These are phyloP conservation scores for Penicillium sp. DNA, from an alignment of 2,329 filamentous ascomycete genomes.

Conservation along the genomic window DNA sequence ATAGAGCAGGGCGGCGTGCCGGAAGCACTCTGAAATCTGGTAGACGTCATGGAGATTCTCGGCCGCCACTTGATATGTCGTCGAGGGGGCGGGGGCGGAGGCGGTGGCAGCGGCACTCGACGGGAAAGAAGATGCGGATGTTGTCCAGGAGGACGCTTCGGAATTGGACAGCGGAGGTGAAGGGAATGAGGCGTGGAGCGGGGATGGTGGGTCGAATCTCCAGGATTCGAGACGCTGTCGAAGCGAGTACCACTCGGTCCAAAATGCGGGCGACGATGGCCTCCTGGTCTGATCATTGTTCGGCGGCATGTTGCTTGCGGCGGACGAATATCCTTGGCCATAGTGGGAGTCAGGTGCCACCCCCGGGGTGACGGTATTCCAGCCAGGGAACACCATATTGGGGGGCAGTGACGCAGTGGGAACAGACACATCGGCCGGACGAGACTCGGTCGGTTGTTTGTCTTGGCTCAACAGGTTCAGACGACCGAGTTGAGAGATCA, in stretches of 20 bases:
- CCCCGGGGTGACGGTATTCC: constrained; percentile 13
- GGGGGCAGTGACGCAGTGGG: constrained; percentile 30
- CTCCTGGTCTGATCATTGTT: constrained; percentile 16
- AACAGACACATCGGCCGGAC: constrained; percentile 19
- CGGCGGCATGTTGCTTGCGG: constrained; percentile 28
- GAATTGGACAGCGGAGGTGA: constrained; percentile 17
- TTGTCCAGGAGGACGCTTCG: constrained; percentile 10
- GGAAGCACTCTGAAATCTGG: constrained; percentile 84
- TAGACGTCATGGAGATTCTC: constrained; percentile 67
- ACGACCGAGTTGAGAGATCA: constrained; percentile 74
- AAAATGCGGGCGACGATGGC: constrained; percentile 51
- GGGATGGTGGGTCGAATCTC: constrained; percentile 58
- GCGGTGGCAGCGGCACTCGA: too few species aligned
- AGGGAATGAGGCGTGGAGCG: constrained; percentile 14
- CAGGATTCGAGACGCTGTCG: constrained; percentile 71
- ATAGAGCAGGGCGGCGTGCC: constrained; percentile 82
- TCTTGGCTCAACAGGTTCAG: constrained; percentile 77
- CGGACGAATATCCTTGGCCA: constrained; percentile 16
- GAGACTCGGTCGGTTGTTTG: constrained; percentile 34
- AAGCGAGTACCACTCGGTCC: constrained; percentile 79
- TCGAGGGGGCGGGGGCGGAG: constrained; percentile 19
- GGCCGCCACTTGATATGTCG: constrained; percentile 38
- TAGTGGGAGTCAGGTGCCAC: constrained; percentile 36
- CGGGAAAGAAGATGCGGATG: constrained; percentile 24
- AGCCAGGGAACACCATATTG: constrained; percentile 27